Percentiles rank a stretch among this genome's conserved stretches.
Evolutionary conservation across 495 filamentous ascomycete genomes (phyloP).

Genomic region (Trichoderma virens): DNA sequence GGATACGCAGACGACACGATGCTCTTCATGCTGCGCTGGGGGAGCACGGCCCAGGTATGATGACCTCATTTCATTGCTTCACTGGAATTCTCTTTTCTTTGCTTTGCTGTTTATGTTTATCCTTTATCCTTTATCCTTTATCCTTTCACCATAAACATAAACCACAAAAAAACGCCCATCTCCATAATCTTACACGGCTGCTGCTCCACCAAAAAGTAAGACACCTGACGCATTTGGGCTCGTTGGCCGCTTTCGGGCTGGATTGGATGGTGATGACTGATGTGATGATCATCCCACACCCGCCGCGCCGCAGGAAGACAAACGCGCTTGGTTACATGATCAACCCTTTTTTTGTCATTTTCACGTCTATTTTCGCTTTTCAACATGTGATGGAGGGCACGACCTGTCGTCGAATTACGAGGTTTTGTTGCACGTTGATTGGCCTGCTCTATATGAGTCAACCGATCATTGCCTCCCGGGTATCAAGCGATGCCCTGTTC

Average conservation of each 20-base stretch:
- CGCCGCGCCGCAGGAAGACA: not conserved
- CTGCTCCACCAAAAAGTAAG: not conserved
- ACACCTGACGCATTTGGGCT: not conserved
- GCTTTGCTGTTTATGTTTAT: not conserved
- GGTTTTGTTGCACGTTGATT: not conserved
- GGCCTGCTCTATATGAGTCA: not conserved
- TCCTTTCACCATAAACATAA: not conserved
- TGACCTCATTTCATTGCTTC: not conserved
- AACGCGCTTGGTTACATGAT: not conserved
- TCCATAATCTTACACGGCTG: not conserved
- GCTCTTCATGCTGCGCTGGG: constrained; percentile 11
- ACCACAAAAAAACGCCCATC: not conserved
- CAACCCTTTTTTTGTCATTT: not conserved
- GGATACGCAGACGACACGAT: constrained; percentile 11
- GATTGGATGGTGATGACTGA: not conserved
- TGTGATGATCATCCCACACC: not conserved
- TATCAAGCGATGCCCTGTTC: not conserved
- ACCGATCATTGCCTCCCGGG: not conserved
- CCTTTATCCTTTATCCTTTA: not conserved
- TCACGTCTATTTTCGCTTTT: too few relatives aligned
- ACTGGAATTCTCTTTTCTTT: not conserved
- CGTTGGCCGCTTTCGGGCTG: not conserved
- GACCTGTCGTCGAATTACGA: not conserved
- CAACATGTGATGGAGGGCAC: not conserved
- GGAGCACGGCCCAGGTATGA: not conserved